phyloP scores from a whole-genome alignment of 2,329 filamentous ascomycete genomes.

The Fusarium piperis region DNA sequence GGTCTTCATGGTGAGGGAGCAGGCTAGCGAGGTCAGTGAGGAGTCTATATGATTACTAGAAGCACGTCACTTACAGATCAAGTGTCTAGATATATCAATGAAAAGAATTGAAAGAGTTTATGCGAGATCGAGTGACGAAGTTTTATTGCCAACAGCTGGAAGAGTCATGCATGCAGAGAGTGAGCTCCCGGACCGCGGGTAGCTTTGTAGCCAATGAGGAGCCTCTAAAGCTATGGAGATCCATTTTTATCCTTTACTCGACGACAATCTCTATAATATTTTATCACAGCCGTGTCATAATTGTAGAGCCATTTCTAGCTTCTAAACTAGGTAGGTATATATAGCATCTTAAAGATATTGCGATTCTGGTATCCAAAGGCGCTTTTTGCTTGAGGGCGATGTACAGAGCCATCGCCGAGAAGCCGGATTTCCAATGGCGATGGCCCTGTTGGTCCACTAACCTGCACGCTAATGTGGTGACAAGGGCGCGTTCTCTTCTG shows the following conservation, averaged over 20 bases:
- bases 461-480: not conserved
- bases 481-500: not conserved
- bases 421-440: conserved; percentile 35
- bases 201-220: not conserved
- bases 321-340: not conserved
- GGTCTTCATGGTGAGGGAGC: conserved; percentile 46
- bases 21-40: not conserved
- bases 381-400: not conserved
- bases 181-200: conserved; percentile 1
- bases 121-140: not conserved
- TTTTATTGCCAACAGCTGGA: conserved; percentile 20
- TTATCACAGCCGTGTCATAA: not conserved
- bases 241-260: conserved; percentile 9
- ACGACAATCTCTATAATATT: not conserved
- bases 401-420: conserved; percentile 6
- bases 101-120: conserved; percentile 5
- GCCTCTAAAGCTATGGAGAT: not conserved
- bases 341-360: not conserved
- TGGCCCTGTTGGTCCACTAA: conserved; percentile 26
- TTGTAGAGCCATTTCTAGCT: not conserved
- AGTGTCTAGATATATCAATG: conserved; percentile 4
- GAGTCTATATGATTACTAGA: not conserved
- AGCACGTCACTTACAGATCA: not conserved
- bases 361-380: not conserved
- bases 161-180: conserved; percentile 26